Evolutionary conservation across 306 rosid genomes (phyloP).

Genomic region (Quercus robur): DNA sequence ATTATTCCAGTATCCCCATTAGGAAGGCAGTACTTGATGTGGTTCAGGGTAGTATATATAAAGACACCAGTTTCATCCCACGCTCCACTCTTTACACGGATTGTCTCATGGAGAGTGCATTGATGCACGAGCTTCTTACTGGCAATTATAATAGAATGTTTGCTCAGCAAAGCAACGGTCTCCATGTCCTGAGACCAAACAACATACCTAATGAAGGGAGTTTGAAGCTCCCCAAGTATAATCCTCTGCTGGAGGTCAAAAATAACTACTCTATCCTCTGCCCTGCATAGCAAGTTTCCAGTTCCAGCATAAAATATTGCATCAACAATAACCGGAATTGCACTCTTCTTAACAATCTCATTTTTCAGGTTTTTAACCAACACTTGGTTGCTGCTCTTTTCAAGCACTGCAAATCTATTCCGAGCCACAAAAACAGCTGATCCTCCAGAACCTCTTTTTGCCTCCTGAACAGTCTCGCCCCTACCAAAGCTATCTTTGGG

Average conservation of each 20-base stretch:
- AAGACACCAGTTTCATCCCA: slow-evolving; percentile 96
- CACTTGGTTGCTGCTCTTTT: slow-evolving; percentile 72
- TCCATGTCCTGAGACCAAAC: slow-evolving; percentile 90
- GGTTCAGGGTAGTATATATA: slow-evolving; percentile 85
- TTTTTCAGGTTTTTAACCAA: slow-evolving; percentile 65
- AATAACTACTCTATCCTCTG: slow-evolving; percentile 80
- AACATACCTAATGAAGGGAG: slow-evolving; percentile 80
- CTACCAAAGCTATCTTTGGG: slow-evolving; percentile 68
- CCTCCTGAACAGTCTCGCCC: slow-evolving; percentile 74
- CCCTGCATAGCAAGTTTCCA: slow-evolving; percentile 77
- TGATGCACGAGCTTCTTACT: slow-evolving; percentile 86
- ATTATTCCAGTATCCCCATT: slow-evolving; percentile 93
- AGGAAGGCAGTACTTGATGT: slow-evolving; percentile 86
- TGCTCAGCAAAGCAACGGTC: slow-evolving; percentile 88
- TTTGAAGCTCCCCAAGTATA: slow-evolving; percentile 76
- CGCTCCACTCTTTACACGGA: slow-evolving; percentile 92
- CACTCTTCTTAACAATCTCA: slow-evolving; percentile 67
- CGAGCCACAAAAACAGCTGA: slow-evolving; percentile 92
- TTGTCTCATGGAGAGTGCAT: slow-evolving; percentile 94
- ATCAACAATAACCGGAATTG: slow-evolving; percentile 63
- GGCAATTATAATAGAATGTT: slow-evolving; percentile 82
- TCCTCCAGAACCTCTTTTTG: slow-evolving; percentile 89
- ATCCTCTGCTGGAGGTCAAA: slow-evolving; percentile 82
- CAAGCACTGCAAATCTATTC: slow-evolving; percentile 90
- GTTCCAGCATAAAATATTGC: slow-evolving; percentile 93